phyloP scores from a whole-genome alignment of 768 basidiomycete genomes.

The Lanmaoa pseudosensibilis region DNA sequence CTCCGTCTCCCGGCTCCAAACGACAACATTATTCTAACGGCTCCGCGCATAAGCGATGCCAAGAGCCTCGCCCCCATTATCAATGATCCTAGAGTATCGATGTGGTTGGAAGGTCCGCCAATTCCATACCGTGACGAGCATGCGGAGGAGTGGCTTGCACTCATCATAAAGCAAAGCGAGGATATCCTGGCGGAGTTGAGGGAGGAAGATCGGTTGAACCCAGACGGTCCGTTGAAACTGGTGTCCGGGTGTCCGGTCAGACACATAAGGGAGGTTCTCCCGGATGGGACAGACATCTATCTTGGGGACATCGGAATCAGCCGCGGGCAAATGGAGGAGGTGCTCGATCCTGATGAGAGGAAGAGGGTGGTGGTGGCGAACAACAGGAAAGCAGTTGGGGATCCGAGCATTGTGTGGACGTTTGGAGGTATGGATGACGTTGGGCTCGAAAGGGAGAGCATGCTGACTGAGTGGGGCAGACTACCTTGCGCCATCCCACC shows the following conservation, averaged over 20 bases:
- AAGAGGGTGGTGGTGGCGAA: constrained; percentile 42
- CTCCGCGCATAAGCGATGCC: constrained; percentile 50
- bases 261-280: constrained; percentile 51
- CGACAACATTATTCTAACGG: constrained; percentile 57
- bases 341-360: constrained; percentile 39
- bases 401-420: constrained; percentile 58
- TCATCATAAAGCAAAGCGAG: constrained; percentile 20
- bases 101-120: constrained; percentile 48
- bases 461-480: constrained; percentile 39
- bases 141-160: constrained; percentile 39
- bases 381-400: constrained; percentile 41
- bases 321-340: constrained; percentile 29
- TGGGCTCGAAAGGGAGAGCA: not conserved
- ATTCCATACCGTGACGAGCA: constrained; percentile 51
- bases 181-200: constrained; percentile 21
- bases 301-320: constrained; percentile 42
- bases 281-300: constrained; percentile 53
- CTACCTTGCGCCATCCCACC: constrained; percentile 58
- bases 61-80: constrained; percentile 38
- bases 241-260: constrained; percentile 51
- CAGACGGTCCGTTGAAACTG: constrained; percentile 29
- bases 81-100: constrained; percentile 50
- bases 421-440: constrained; percentile 50
- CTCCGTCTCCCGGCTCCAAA: constrained; percentile 51
- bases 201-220: constrained; percentile 15